Conservation (phyloP, 768 basidiomycete genomes). For the Xerocomus potaroensis region DNA sequence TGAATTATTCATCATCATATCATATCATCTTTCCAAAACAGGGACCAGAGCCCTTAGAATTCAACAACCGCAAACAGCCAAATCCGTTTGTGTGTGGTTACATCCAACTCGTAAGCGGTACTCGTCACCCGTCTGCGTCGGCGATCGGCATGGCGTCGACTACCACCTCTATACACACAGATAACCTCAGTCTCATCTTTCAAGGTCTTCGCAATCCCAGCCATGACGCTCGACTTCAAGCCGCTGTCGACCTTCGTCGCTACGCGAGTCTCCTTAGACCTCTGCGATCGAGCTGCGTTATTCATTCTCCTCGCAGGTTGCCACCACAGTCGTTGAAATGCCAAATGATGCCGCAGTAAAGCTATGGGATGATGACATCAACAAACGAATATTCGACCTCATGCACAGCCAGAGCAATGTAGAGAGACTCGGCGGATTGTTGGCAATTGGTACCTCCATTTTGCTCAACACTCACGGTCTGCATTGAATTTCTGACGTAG, state of each 20-base stretch:
- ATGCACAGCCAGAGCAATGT: constrained; percentile 74
- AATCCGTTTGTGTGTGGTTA: constrained; percentile 7
- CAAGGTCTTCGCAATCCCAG: constrained; percentile 59
- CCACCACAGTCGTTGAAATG: constrained; percentile 71
- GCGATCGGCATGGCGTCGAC: constrained; percentile 55
- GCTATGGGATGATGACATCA: constrained; percentile 84
- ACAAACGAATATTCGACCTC: constrained; percentile 72
- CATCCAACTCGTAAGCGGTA: constrained; percentile 8
- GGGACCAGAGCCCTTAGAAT: constrained; percentile 16
- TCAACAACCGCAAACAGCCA: constrained; percentile 30
- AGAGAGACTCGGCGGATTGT: constrained; percentile 82
- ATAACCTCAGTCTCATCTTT: constrained; percentile 65
- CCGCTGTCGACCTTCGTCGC: constrained; percentile 68
- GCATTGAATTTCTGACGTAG: constrained; percentile 31
- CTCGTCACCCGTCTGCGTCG: constrained; percentile 5
- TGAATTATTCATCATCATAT: too few relatives aligned
- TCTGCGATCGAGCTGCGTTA: constrained; percentile 5
- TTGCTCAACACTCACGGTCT: not conserved
- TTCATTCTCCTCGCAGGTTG: constrained; percentile 47
- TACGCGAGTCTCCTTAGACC: constrained; percentile 53
- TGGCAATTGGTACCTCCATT: constrained; percentile 70
- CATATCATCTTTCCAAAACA: constrained; percentile 6
- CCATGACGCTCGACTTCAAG: constrained; percentile 59
- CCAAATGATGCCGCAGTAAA: constrained; percentile 76
- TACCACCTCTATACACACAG: constrained; percentile 52